A percentile compares a stretch with the other conserved stretches of the same genome.
Conservation (phyloP, 345 rosid species). For the Linum trigynum region DNA sequence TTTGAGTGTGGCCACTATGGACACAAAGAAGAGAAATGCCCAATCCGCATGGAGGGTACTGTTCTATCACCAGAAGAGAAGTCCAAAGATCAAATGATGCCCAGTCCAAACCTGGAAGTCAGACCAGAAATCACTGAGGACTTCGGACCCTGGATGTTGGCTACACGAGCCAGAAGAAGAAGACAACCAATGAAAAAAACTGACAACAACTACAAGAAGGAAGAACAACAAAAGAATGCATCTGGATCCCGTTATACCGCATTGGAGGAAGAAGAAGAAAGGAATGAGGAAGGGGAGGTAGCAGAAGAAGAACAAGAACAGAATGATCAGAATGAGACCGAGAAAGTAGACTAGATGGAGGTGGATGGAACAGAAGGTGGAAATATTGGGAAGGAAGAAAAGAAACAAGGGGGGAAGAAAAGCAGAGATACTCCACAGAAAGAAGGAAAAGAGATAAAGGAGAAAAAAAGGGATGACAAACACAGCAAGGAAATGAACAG, state of each 20-base stretch:
- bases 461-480: too few relatives aligned
- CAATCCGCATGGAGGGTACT: too few relatives aligned
- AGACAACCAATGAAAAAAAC: slow-evolving; percentile 29
- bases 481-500: slow-evolving; percentile 9
- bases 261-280: too few relatives aligned
- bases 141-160: slow-evolving; percentile 28
- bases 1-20: too few relatives aligned
- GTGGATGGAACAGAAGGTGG: not conserved
- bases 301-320: not conserved
- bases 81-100: too few relatives aligned
- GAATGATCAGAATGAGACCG: slow-evolving; percentile 2
- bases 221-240: not conserved
- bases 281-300: not conserved
- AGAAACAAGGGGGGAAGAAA: slow-evolving; percentile 16
- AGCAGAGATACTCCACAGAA: not conserved
- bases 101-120: too few relatives aligned
- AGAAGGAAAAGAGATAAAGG: too few relatives aligned
- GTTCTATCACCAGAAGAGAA: too few relatives aligned
- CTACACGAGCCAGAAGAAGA: slow-evolving; percentile 15
- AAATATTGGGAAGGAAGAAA: not conserved
- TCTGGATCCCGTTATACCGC: too few relatives aligned
- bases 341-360: not conserved
- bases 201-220: not conserved
- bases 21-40: too few relatives aligned
- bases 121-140: too few relatives aligned